A percentile compares a stretch with the other conserved stretches of the same genome.
Conservation (phyloP, 2,329 filamentous ascomycete genomes). For the Salinomyces thailandicus region DNA sequence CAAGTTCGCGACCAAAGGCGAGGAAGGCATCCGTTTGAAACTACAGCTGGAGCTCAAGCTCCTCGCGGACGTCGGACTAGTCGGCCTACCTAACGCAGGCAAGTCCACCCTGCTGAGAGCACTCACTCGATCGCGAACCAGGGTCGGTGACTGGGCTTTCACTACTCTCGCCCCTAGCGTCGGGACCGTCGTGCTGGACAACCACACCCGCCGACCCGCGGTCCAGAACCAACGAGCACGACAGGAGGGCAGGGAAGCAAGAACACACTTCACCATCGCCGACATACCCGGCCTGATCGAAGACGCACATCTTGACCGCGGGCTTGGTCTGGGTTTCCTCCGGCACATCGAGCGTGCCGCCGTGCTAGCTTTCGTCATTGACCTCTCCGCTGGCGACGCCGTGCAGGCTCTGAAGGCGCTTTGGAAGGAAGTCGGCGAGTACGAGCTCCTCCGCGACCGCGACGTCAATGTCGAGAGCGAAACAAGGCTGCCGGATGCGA, state of each 20-base stretch:
- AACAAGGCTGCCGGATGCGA: constrained; percentile 37
- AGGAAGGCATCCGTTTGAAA: constrained; percentile 64
- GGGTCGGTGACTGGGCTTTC: constrained; percentile 92
- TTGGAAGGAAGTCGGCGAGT: constrained; percentile 84
- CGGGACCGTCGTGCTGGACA: constrained; percentile 86
- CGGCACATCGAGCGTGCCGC: constrained; percentile 89
- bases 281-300: constrained; percentile 93
- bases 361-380: constrained; percentile 86
- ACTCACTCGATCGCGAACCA: constrained; percentile 75
- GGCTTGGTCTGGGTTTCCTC: constrained; percentile 82
- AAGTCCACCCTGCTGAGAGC: constrained; percentile 87
- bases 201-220: constrained; percentile 64
- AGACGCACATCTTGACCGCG: constrained; percentile 83
- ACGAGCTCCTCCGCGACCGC: constrained; percentile 68
- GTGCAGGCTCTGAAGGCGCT: constrained; percentile 67
- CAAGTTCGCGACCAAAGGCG: constrained; percentile 80
- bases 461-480: constrained; percentile 56
- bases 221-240: constrained; percentile 26
- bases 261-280: constrained; percentile 81
- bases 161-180: constrained; percentile 93
- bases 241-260: constrained; percentile 36
- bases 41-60: constrained; percentile 88
- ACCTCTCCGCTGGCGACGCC: constrained; percentile 69
- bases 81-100: constrained; percentile 89
- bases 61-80: constrained; percentile 85